Evolutionary conservation across 257 asterid species (phyloP).

Genomic region (Solanum tarapatanum): DNA sequence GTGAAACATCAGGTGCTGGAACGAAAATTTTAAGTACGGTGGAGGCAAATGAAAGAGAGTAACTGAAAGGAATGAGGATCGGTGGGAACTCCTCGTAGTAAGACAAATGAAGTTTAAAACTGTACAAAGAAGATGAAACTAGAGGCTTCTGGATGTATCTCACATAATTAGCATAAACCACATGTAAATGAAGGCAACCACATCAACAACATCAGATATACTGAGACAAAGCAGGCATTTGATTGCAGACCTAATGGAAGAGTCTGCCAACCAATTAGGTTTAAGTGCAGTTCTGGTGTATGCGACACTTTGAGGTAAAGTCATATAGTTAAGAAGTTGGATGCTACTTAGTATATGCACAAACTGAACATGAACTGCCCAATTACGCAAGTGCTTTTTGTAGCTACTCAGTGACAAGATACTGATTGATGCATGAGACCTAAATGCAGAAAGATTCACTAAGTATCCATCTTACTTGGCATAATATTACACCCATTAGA

Average conservation of each 20-base stretch:
- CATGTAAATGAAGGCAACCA: neutral
- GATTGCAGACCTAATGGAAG: neutral
- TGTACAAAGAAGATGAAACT: neutral
- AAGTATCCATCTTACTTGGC: slow-evolving; percentile 39
- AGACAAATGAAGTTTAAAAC: neutral
- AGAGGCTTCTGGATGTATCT: neutral
- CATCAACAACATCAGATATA: neutral
- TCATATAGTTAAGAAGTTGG: neutral
- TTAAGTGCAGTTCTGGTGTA: neutral
- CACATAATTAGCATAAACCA: neutral
- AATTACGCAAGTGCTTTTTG: neutral
- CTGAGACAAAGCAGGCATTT: neutral
- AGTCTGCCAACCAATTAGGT: neutral
- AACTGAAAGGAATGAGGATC: neutral
- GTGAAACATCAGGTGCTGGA: neutral
- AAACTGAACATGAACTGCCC: neutral
- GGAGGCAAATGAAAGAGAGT: neutral
- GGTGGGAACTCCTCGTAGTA: neutral
- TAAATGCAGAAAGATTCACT: neutral
- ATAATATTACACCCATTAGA: slow-evolving; percentile 56
- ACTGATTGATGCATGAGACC: neutral
- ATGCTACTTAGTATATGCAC: neutral
- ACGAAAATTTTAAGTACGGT: neutral
- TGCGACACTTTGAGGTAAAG: neutral
- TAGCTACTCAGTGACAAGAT: neutral